Evolutionary conservation across 2,329 filamentous ascomycete species (phyloP), one percentile per base, ranked within the genome.

Genomic region (Alternaria brassicicola): DNA sequence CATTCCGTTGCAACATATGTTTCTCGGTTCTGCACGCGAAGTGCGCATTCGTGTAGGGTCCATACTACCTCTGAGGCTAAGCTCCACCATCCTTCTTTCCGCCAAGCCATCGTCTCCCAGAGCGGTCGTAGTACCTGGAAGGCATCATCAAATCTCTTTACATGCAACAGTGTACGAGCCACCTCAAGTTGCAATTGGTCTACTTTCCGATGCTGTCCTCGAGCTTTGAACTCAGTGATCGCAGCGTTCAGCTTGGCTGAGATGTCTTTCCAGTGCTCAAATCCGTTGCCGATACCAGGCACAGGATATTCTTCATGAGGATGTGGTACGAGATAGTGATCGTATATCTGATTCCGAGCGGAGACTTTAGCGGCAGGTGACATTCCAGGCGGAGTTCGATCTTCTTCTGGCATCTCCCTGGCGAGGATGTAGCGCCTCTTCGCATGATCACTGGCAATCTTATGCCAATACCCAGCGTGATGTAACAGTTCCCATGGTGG

Each of bases 391-490:
- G 84, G 76, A 23, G 78, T 78, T 21, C 85, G 80, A 69, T 88
- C 86, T 71, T 88, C 86, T 46, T 83, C 81, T 19, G 86, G 84
- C 41, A 88, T 86, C 23, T 84, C 79, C 47, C 82, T 70, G 5
- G 86, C 85, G 43, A 84, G 77, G 13, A 75, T 65, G 60, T 83
- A 82, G 21, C 86, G 81, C 45, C 73, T 69, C 64, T 80, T 78
- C 8, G 84, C 79, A 66, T 85, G 81, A 48, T 81, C 82, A 12
- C 82, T 82, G 6, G 85, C 80, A 17, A 84, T 76, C 57, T 82
- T 78, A 43, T 85, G 74, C 86, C 86, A 89, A 71, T 88, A 89
- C 1, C 86, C 86, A 57, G 86, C 77, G 68, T 88, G 86, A 59
- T 88, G 86, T 13, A 88, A 76, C 13, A 83, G 72, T 60, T 87